These are phyloP conservation scores for Trichoderma gracile DNA, from an alignment of 2,329 filamentous ascomycete genomes.

Conservation along the genomic window DNA sequence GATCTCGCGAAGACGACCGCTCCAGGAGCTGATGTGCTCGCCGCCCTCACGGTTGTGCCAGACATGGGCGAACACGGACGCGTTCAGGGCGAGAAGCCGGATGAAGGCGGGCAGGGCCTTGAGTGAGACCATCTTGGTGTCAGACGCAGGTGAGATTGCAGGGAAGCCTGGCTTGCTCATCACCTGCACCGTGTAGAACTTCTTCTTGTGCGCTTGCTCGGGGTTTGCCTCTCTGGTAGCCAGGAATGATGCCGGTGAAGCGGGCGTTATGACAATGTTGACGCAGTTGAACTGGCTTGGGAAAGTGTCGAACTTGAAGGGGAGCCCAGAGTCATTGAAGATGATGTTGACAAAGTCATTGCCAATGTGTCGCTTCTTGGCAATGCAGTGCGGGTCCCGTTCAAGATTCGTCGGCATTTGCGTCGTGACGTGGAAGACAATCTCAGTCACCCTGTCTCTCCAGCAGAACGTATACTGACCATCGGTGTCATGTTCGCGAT, in stretches of 20 bases:
- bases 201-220: constrained; percentile 43
- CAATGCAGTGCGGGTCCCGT: constrained; percentile 70
- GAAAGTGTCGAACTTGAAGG: constrained; percentile 88
- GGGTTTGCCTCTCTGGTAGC: constrained; percentile 54
- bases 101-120: constrained; percentile 82
- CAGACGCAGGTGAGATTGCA: constrained; percentile 84
- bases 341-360: constrained; percentile 99
- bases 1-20: constrained; percentile 81
- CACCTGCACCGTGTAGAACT: constrained; percentile 86
- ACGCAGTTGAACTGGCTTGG: constrained; percentile 96
- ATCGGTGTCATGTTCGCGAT: constrained; percentile 74
- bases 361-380: constrained; percentile 93
- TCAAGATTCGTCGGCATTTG: constrained; percentile 93
- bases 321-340: constrained; percentile 92
- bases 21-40: constrained; percentile 88
- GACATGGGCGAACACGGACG: constrained; percentile 89
- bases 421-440: constrained; percentile 93
- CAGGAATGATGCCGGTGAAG: constrained; percentile 75
- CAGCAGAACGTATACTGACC: constrained; percentile 90
- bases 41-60: constrained; percentile 77
- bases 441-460: constrained; percentile 91
- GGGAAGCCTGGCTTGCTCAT: constrained; percentile 88
- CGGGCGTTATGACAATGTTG: constrained; percentile 92
- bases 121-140: constrained; percentile 84
- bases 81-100: constrained; percentile 85